These are phyloP conservation scores for Diaporthe caulivora DNA, from an alignment of 2,329 filamentous ascomycete genomes.

Conservation along the genomic window DNA sequence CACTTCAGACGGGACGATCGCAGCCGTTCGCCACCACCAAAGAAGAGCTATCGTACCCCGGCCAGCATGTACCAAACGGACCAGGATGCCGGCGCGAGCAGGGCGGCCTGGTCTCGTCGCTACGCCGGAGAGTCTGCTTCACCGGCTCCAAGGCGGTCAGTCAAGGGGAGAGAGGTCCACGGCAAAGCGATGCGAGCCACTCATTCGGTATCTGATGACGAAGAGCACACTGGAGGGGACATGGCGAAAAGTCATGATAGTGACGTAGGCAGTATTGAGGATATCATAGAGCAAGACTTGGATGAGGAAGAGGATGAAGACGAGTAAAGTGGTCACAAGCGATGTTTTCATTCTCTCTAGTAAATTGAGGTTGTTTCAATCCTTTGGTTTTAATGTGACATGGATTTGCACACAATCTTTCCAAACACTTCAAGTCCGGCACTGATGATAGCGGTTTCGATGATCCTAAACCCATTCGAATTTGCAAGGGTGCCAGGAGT, in stretches of 20 bases:
- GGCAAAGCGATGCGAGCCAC: background rate
- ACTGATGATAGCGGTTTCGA: too few relatives aligned
- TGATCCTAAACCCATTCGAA: too few relatives aligned
- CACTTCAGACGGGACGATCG: background rate
- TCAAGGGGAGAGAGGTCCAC: background rate
- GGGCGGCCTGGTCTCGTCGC: background rate
- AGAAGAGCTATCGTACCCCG: background rate
- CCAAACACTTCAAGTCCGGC: too few relatives aligned
- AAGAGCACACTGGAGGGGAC: background rate
- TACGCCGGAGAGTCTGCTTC: background rate
- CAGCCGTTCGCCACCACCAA: background rate
- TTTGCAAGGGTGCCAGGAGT: background rate
- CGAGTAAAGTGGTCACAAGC: background rate
- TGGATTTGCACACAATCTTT: too few relatives aligned
- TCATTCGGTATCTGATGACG: background rate
- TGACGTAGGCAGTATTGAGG: background rate
- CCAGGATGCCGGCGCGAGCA: background rate
- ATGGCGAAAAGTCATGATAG: accelerated
- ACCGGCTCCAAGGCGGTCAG: background rate
- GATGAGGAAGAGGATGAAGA: conserved; percentile 17
- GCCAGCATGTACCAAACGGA: background rate
- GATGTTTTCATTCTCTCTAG: too few relatives aligned
- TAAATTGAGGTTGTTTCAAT: too few relatives aligned
- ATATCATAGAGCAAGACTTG: background rate
- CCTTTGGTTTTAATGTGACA: too few relatives aligned